Base-by-base conservation (phyloP, 176 grass and related monocot species). In the Aegilops bicornis region DNA sequence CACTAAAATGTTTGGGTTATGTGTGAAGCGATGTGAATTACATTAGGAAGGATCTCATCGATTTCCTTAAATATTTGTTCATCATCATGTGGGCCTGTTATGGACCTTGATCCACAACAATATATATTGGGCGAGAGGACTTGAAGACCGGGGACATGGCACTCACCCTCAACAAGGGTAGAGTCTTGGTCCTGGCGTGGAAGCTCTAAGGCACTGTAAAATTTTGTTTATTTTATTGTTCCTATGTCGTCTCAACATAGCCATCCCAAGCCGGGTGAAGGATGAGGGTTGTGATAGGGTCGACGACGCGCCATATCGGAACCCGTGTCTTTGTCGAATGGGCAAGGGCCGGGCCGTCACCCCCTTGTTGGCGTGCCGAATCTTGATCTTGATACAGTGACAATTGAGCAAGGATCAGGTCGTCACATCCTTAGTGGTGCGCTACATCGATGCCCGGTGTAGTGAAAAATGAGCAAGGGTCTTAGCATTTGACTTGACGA, bases 41-140 rank as follows among this genome's bases (percentile, higher is more conserved):
- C 56, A 76, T 64, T 82, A 56, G 20, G 56, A 82, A 31, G 42
- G 40, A 69, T 69, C 19, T 17, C 30, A 82, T 19, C 7, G 27
- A 69, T 69, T 84, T 76, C n/a, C 69, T 69, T 45, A 31, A 76
- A 64, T 48, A 16, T 64, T 64, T 63, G 7, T 64, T 84, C 23
- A 84, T 43, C 16, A 20, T 71, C 69, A 71, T 25, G 7, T 76
- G 10, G 19, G 15, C 20, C 35, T 71, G 69, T 71, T 71, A 71
- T 72, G 69, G 22, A 72, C 69, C 36, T 70, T 72, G 69, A 23
- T 72, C 36, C 69, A 40, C 20, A 72, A 23, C 10, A 72, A 23
- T 10, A 71, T 72, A 42, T 23, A 42, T 72, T 42, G 10, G 69
- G 22, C n/a, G n/a, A 72, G 69, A 42, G 10, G 33, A 37, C n/a